Percentiles rank a stretch among this genome's conserved stretches.
These are phyloP conservation scores for Penicillium aurantiogriseum DNA, from an alignment of 2,329 filamentous ascomycete genomes.

Conservation along the genomic window DNA sequence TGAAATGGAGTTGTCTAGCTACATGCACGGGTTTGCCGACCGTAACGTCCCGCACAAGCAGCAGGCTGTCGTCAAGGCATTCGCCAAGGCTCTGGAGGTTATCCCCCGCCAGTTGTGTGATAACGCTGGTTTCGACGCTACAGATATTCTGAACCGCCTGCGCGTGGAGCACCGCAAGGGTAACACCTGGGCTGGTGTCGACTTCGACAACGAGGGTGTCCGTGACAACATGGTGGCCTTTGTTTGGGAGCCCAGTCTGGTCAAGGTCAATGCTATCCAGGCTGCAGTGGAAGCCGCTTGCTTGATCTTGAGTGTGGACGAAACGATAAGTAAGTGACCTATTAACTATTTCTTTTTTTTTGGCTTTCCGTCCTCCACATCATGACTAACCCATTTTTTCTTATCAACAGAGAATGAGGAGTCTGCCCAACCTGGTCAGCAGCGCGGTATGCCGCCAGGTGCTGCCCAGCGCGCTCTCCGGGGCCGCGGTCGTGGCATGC, in stretches of 20 bases:
- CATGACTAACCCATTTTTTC: slow-evolving; percentile 17
- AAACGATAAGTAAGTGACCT: slow-evolving; percentile 75
- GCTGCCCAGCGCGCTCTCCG: slow-evolving; percentile 86
- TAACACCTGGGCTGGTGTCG: slow-evolving; percentile 90
- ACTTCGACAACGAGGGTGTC: slow-evolving; percentile 89
- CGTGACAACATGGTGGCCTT: slow-evolving; percentile 92
- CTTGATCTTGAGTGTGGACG: slow-evolving; percentile 92
- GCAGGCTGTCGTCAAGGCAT: slow-evolving; percentile 95
- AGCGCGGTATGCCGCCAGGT: slow-evolving; percentile 70
- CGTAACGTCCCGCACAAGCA: slow-evolving; percentile 92
- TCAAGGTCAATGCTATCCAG: slow-evolving; percentile 97
- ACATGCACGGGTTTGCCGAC: slow-evolving; percentile 89
- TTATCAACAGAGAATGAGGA: slow-evolving; percentile 73
- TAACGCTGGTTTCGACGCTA: slow-evolving; percentile 97
- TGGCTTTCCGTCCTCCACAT: neutral
- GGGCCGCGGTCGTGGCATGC: slow-evolving; percentile 86
- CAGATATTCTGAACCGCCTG: slow-evolving; percentile 93
- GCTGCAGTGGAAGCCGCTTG: slow-evolving; percentile 94
- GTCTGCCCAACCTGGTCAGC: slow-evolving; percentile 77
- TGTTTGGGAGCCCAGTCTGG: slow-evolving; percentile 94
- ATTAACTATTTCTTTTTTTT: neutral
- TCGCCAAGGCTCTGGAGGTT: slow-evolving; percentile 94
- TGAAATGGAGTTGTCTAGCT: slow-evolving; percentile 96
- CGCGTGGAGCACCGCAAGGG: slow-evolving; percentile 95
- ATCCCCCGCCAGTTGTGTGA: slow-evolving; percentile 97